A percentile compares a stretch with the other conserved stretches of the same genome.
phyloP scores from a whole-genome alignment of 768 basidiomycete species.

The Macrocybe gigantea region DNA sequence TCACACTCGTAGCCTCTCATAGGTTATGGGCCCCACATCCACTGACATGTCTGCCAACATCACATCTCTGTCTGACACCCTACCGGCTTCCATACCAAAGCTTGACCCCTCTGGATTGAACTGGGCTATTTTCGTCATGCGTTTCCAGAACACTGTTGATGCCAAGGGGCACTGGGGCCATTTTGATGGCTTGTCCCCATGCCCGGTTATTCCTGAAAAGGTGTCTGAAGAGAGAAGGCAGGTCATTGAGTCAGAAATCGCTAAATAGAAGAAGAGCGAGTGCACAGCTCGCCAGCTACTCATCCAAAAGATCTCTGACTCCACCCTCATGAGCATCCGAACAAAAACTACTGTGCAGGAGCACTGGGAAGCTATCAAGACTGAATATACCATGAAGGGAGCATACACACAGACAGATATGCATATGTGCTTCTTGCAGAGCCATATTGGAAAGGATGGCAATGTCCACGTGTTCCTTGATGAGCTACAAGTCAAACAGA shows the following conservation, averaged over 20 bases:
- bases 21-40: no score
- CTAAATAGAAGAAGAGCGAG: constrained; percentile 29
- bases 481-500: constrained; percentile 12
- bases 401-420: constrained; percentile 23
- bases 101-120: constrained; percentile 7
- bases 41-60: background rate
- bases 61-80: constrained; percentile 4
- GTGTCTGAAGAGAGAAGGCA: background rate
- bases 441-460: no score
- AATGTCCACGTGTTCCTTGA: no score
- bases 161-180: constrained; percentile 11
- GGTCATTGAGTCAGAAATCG: constrained; percentile 1
- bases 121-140: constrained; percentile 7
- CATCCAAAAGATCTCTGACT: constrained; percentile 26
- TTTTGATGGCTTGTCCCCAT: constrained; percentile 5
- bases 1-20: no score
- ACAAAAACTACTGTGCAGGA: constrained; percentile 17
- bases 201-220: background rate
- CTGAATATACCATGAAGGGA: constrained; percentile 26
- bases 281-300: constrained; percentile 22
- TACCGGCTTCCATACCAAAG: constrained; percentile 7
- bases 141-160: constrained; percentile 8
- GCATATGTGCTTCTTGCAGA: constrained; percentile 19
- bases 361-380: constrained; percentile 23
- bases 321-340: constrained; percentile 17